Evolutionary conservation across 2,329 filamentous ascomycete genomes (phyloP).

Genomic region (Nectriaceae sp.): DNA sequence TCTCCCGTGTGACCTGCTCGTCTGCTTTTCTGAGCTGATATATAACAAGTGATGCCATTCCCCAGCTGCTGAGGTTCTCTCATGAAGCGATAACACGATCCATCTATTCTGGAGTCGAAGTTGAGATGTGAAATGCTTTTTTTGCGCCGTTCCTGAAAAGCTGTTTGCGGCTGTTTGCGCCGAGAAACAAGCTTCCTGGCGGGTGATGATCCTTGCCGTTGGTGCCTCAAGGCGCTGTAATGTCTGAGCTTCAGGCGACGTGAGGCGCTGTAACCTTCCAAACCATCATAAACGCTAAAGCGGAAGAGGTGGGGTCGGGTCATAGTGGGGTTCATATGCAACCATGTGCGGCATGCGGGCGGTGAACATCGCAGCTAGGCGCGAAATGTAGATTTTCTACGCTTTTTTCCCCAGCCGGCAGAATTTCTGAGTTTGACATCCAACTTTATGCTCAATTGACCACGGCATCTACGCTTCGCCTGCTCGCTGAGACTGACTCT

Average conservation of each 20-base stretch:
- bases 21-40: background rate
- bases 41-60: background rate
- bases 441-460: constrained; percentile 13
- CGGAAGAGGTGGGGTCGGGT: constrained; percentile 4
- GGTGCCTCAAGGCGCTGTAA: background rate
- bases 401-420: constrained; percentile 28
- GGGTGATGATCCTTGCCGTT: background rate
- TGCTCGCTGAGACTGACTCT: background rate
- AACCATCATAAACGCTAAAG: too few relatives aligned
- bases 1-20: background rate
- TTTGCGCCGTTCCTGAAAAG: background rate
- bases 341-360: constrained; percentile 21
- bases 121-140: too few relatives aligned
- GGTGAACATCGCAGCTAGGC: constrained; percentile 32
- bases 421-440: constrained; percentile 23
- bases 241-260: background rate
- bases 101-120: background rate
- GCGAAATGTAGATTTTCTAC: constrained; percentile 17
- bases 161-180: background rate
- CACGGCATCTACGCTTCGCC: background rate
- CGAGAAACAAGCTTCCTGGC: background rate
- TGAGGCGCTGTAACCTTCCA: background rate
- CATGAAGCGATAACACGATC: background rate
- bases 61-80: background rate
- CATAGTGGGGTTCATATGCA: constrained; percentile 5